phyloP scores from a whole-genome alignment of 176 grass and related monocot species.

The Zoysia pacifica region DNA sequence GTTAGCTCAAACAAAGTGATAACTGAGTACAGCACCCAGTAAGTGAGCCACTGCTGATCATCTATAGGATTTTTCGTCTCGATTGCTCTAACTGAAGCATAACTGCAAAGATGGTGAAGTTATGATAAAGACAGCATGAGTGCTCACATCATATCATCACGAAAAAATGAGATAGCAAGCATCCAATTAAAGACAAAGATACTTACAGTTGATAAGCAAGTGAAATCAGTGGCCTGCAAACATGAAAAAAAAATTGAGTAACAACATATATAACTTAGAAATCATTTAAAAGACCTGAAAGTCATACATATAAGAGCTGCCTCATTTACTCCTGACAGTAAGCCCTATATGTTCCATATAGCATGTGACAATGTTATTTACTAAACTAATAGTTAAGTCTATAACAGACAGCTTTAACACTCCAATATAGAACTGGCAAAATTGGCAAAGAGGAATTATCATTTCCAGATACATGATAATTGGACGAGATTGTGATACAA shows the following conservation, averaged over 20 bases:
- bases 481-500: neutral
- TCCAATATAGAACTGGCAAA: neutral
- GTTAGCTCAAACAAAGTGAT: constrained; percentile 97
- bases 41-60: constrained; percentile 98
- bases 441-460: neutral
- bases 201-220: constrained; percentile 98
- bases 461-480: neutral
- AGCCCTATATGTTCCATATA: neutral
- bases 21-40: constrained; percentile 98
- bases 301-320: too few species aligned
- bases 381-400: neutral
- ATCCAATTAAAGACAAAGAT: neutral
- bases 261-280: neutral
- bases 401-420: neutral
- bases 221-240: constrained; percentile 82
- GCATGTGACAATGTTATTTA: constrained; percentile 4
- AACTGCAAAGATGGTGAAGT: constrained; percentile 48
- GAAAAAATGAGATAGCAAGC: neutral
- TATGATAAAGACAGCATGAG: constrained; percentile 4
- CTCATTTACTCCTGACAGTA: neutral
- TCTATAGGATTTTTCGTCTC: constrained; percentile 96
- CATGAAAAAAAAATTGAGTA: neutral
- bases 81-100: constrained; percentile 93
- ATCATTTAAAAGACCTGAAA: too few species aligned
- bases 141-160: neutral